Percentiles rank a stretch among this genome's conserved stretches.
phyloP scores from a whole-genome alignment of 495 filamentous ascomycete genomes.

The Wilcoxina mikolae region DNA sequence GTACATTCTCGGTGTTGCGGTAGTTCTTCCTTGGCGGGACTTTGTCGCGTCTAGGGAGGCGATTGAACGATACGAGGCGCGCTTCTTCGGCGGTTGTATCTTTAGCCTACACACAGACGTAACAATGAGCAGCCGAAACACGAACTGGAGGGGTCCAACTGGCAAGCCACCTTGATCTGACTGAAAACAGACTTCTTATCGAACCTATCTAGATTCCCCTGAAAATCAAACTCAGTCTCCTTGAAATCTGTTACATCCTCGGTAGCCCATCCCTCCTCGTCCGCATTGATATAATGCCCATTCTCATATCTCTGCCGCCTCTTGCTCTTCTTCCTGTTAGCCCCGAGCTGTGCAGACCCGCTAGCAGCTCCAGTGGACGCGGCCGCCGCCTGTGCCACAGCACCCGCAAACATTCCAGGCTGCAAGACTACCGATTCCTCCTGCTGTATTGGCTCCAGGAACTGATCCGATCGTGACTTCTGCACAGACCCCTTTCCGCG shows the following conservation, averaged over 20 bases:
- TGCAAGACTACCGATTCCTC: conserved; percentile 18
- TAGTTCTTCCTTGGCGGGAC: conserved; percentile 84
- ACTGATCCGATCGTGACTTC: not conserved
- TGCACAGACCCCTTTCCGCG: conserved; percentile 11
- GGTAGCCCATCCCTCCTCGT: conserved; percentile 84
- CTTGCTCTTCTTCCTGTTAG: conserved; percentile 34
- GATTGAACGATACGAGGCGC: conserved; percentile 78
- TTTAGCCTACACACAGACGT: conserved; percentile 39
- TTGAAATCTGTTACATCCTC: conserved; percentile 97
- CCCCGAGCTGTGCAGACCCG: too few species aligned
- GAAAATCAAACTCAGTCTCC: conserved; percentile 87
- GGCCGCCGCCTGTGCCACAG: conserved; percentile 17
- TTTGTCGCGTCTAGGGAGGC: conserved; percentile 45
- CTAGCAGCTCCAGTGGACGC: too few species aligned
- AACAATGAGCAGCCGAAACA: too few species aligned
- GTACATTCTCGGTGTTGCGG: conserved; percentile 81
- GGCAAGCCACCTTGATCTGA: conserved; percentile 56
- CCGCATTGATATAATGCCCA: conserved; percentile 33
- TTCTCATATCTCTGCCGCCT: conserved; percentile 40
- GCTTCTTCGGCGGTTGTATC: conserved; percentile 79
- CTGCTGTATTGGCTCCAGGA: conserved; percentile 12
- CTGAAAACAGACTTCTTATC: conserved; percentile 83
- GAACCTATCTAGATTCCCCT: conserved; percentile 74
- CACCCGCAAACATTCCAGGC: conserved; percentile 23
- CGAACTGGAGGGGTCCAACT: too few species aligned